Base-by-base conservation (phyloP, 1,284 basidiomycete species). In the Moniliophthora roreri region DNA sequence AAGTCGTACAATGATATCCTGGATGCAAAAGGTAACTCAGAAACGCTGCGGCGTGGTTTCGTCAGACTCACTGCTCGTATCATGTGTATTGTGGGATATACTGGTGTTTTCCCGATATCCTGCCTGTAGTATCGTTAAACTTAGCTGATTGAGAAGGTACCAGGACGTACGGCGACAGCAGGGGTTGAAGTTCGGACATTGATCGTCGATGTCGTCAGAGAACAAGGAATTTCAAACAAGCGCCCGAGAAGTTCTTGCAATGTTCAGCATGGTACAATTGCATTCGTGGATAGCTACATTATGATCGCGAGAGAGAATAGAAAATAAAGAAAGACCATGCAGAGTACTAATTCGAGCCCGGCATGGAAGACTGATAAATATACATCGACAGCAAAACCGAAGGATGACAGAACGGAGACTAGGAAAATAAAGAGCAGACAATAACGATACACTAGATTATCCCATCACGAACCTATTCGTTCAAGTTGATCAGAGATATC, bases 11-110 rank as follows among this genome's bases (percentile, higher is more conserved):
- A 76, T 75, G 50, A 85, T 68, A 65, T 89, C 86, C 85, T 88
- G 59, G 2, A 35, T 21, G 23, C 13, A 7, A 11, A 23, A 47
- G 45, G 26, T 50, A 56, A 62, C 50, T 52, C 39, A 42, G 16
- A 11, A 55, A 38, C 52, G 54, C 48, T 23, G 45, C 35, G 35
- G 18, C 6, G 18, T 2, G 7, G 39, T 28, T 45, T 44, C 45
- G 20, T 23, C 13, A 24, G 10, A 67, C 77, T 51, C 52, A 87
- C 86, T 50, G 71, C 65, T 70, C 82, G 74, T 57, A 89, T 82
- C 72, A 83, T 79, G 55, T 87, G 86, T 49, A 90, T 85, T 48
- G 86, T 71, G n/a, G 88, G 87, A 63, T 87, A 91, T 1, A 91
- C 86, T 20, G 78, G 71, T 0, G 80, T 84, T 16, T 68, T 61